phyloP scores from a whole-genome alignment of 2,329 filamentous ascomycete genomes.

The Ambrosiella beaveri region DNA sequence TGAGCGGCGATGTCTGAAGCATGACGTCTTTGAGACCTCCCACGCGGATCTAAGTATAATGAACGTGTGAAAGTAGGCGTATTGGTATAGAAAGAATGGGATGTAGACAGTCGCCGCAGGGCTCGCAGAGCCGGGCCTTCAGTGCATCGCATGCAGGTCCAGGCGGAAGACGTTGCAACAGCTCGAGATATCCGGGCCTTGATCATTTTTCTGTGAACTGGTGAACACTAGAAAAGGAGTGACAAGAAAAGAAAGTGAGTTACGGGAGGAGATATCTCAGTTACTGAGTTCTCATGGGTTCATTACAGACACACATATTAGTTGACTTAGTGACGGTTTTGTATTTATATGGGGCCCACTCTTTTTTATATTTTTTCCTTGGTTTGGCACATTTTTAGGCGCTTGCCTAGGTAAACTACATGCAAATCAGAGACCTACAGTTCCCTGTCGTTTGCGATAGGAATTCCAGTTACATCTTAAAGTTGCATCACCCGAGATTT shows the following conservation, averaged over 20 bases:
- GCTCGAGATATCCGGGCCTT: slow-evolving; percentile 11
- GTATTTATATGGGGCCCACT: too few species aligned
- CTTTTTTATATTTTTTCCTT: too few species aligned
- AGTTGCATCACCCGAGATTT: slow-evolving; percentile 6
- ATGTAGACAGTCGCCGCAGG: background rate
- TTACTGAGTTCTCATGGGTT: too few species aligned
- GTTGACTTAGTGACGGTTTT: too few species aligned
- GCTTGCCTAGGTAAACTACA: background rate
- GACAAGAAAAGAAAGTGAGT: background rate
- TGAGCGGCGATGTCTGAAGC: background rate
- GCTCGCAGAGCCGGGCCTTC: background rate
- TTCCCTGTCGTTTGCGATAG: background rate
- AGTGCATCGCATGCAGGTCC: slow-evolving; percentile 7
- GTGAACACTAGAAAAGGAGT: background rate
- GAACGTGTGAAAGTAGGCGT: background rate
- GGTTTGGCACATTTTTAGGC: background rate
- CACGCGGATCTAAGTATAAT: background rate
- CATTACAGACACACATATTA: too few species aligned
- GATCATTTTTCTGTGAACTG: slow-evolving; percentile 8
- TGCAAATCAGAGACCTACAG: background rate
- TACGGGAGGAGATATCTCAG: background rate
- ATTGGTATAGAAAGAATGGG: too few species aligned
- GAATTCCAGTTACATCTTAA: background rate
- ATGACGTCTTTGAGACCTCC: background rate
- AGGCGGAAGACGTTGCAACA: background rate